Percentiles rank a stretch among this genome's conserved stretches.
Conservation (phyloP, 441 rosid genomes). For the Eutrema salsugineum region DNA sequence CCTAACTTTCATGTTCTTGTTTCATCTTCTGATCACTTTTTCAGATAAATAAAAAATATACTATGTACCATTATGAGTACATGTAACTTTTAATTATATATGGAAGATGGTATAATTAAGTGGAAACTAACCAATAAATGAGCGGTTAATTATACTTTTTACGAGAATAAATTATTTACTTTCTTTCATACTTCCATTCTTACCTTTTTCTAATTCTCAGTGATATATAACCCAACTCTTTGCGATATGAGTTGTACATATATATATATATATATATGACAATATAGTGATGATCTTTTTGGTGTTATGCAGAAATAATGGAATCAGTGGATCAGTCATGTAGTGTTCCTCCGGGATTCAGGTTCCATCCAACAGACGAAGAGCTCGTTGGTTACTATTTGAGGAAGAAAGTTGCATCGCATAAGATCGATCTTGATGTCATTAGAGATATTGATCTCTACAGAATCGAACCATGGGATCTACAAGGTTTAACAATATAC, state of each 20-base stretch:
- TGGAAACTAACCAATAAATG: slow-evolving; percentile 46
- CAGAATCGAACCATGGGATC: slow-evolving; percentile 97
- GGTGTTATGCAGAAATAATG: slow-evolving; percentile 47
- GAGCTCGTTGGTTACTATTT: slow-evolving; percentile 95
- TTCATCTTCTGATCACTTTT: slow-evolving; percentile 4
- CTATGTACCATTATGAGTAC: background rate
- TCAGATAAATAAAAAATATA: background rate
- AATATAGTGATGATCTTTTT: slow-evolving; percentile 2
- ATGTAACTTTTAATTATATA: background rate
- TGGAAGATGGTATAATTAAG: slow-evolving; percentile 2
- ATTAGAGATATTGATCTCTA: slow-evolving; percentile 93
- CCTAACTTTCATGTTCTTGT: slow-evolving; percentile 32
- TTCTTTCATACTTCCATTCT: slow-evolving; percentile 10
- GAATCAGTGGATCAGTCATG: slow-evolving; percentile 70
- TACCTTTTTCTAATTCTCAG: slow-evolving; percentile 6
- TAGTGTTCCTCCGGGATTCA: slow-evolving; percentile 92
- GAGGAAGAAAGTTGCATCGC: slow-evolving; percentile 88
- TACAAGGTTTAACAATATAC: slow-evolving; percentile 53
- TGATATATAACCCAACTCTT: background rate
- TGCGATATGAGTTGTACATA: slow-evolving; percentile 6
- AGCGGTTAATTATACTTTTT: slow-evolving; percentile 46
- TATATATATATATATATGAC: background rate
- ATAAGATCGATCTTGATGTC: slow-evolving; percentile 94
- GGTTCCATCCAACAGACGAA: slow-evolving; percentile 94
- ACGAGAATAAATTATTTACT: slow-evolving; percentile 31